Conservation (phyloP, 106 monocot genomes). For the Cymbidium sinense region DNA sequence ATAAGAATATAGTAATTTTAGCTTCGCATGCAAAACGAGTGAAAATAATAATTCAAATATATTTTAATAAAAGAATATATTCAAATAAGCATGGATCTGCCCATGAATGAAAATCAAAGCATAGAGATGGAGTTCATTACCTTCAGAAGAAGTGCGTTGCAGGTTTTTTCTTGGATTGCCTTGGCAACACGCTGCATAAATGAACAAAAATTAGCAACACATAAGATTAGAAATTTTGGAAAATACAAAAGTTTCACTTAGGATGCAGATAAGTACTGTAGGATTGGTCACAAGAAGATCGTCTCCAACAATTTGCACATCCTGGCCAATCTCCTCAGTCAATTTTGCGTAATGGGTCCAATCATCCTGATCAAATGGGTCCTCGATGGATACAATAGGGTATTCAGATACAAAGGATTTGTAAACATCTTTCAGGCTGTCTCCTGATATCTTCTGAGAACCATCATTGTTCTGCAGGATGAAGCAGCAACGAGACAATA, state of each 20-base stretch:
- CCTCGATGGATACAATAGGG: conserved; percentile 95
- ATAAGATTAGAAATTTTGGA: not conserved
- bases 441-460: conserved; percentile 93
- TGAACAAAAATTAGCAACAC: not conserved
- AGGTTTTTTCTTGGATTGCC: conserved; percentile 89
- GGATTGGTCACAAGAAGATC: conserved; percentile 99
- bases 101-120: no score
- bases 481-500: not conserved
- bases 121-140: conserved; percentile 17
- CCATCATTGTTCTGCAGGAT: conserved; percentile 89
- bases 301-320: conserved; percentile 96
- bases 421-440: conserved; percentile 77
- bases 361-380: conserved; percentile 99
- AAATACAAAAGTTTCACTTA: not conserved
- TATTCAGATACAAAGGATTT: conserved; percentile 89
- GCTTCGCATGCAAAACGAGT: no score
- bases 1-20: no score
- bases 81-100: no score
- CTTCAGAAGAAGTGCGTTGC: conserved; percentile 98
- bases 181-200: conserved; percentile 68
- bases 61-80: no score
- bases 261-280: conserved; percentile 40
- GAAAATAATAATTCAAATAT: no score
- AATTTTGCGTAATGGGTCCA: conserved; percentile 85
- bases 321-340: conserved; percentile 75